Percentiles rank a stretch among this genome's conserved stretches.
These are phyloP conservation scores for Candida silvatica DNA, from an alignment of 805 yeast species.

Conservation along the genomic window DNA sequence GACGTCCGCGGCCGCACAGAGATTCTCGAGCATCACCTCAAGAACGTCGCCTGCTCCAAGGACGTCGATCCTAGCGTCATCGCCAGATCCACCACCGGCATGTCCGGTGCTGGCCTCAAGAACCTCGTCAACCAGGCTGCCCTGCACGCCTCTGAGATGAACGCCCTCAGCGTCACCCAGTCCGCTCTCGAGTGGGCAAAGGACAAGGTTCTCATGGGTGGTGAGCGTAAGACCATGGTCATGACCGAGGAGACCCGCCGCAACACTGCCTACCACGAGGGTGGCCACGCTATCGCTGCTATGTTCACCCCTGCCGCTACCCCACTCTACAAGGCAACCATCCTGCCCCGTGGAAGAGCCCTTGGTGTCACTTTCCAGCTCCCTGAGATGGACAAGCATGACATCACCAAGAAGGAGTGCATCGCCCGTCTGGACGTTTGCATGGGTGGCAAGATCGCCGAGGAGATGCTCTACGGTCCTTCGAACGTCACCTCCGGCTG, in stretches of 20 bases:
- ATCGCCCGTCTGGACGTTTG: constrained; percentile 90
- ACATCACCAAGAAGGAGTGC: constrained; percentile 83
- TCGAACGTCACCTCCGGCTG: constrained; percentile 95
- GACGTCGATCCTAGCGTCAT: constrained; percentile 82
- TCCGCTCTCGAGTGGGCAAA: constrained; percentile 97
- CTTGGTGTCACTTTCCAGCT: constrained; percentile 94
- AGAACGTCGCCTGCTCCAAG: constrained; percentile 76
- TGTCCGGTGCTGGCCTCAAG: constrained; percentile 96
- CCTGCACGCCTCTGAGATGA: constrained; percentile 86
- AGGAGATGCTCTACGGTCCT: constrained; percentile 82
- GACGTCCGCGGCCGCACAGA: constrained; percentile 97
- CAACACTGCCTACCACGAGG: constrained; percentile 97
- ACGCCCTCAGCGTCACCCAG: constrained; percentile 87
- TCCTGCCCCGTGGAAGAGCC: constrained; percentile 94
- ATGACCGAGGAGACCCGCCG: constrained; percentile 89
- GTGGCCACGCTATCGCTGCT: constrained; percentile 99
- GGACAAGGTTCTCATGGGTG: constrained; percentile 96
- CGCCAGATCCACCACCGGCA: constrained; percentile 97
- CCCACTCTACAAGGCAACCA: constrained; percentile 92
- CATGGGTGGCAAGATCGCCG: constrained; percentile 99
- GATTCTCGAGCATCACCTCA: constrained; percentile 84
- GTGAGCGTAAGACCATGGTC: constrained; percentile 96
- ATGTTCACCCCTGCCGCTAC: constrained; percentile 92
- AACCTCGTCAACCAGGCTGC: constrained; percentile 98
- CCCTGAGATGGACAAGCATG: constrained; percentile 97